Evolutionary conservation across 371 early-diverging fungal species (phyloP).

Genomic region (Blastocladiella emersonii): DNA sequence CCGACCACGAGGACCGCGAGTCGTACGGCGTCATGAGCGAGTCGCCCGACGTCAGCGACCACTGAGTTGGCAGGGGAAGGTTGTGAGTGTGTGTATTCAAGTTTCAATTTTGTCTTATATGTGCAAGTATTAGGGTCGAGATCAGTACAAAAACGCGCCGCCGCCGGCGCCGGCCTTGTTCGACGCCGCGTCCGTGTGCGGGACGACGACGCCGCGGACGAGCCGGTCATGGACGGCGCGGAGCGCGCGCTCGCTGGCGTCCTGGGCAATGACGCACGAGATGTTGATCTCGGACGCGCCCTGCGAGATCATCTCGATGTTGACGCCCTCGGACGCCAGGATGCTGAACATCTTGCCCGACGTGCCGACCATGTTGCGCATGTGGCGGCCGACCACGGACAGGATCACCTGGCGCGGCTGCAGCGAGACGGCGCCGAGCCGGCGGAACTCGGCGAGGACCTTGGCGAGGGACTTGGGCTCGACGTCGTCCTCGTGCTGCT

Average conservation of each 20-base stretch:
- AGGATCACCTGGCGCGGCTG: slow-evolving; percentile 70
- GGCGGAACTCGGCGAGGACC: not conserved
- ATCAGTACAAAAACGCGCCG: no score
- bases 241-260: slow-evolving; percentile 57
- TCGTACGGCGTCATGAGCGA: not conserved
- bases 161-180: no score
- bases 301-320: slow-evolving; percentile 97
- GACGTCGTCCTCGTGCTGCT: not conserved
- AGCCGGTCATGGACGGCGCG: slow-evolving; percentile 66
- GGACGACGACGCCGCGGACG: not conserved
- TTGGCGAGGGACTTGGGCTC: not conserved
- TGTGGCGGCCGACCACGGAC: slow-evolving; percentile 87
- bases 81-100: no score
- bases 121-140: no score
- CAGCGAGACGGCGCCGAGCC: not conserved
- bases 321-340: slow-evolving; percentile 73
- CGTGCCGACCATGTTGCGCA: slow-evolving; percentile 92
- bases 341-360: slow-evolving; percentile 86
- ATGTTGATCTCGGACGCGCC: slow-evolving; percentile 95
- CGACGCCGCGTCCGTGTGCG: no score
- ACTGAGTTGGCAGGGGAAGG: no score
- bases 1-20: not conserved
- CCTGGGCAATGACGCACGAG: slow-evolving; percentile 80
- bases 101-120: no score
- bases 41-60: not conserved